Evolutionary conservation across 2,329 filamentous ascomycete genomes (phyloP).

Genomic region (Talaromyces sp.): DNA sequence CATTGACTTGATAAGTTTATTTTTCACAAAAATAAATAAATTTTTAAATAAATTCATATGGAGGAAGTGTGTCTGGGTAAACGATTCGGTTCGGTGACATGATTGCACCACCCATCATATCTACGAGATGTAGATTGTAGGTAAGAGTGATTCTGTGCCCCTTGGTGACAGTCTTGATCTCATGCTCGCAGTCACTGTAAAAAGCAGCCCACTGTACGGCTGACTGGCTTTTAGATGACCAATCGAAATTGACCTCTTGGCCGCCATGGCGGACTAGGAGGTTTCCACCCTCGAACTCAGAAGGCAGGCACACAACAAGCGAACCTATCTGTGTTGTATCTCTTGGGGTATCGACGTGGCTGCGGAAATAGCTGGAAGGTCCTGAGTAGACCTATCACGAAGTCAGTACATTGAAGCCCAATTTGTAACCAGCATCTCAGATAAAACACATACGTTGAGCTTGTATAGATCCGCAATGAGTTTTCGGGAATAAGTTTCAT

Average conservation of each 20-base stretch:
- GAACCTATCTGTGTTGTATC: constrained; percentile 52
- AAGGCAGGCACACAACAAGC: constrained; percentile 54
- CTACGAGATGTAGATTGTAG: constrained; percentile 56
- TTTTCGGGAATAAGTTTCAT: constrained; percentile 28
- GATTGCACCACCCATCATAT: constrained; percentile 31
- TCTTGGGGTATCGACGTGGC: constrained; percentile 56
- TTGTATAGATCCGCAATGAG: constrained; percentile 58
- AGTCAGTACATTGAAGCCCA: background rate
- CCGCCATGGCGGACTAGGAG: constrained; percentile 36
- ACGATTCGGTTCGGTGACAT: background rate
- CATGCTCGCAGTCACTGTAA: constrained; percentile 40
- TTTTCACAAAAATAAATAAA: too few relatives aligned
- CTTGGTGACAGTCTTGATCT: constrained; percentile 46
- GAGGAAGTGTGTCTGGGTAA: constrained; percentile 5
- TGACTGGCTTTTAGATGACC: constrained; percentile 26
- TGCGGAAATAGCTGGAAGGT: constrained; percentile 52
- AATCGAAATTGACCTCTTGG: constrained; percentile 29
- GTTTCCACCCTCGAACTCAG: constrained; percentile 33
- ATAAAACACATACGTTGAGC: constrained; percentile 48
- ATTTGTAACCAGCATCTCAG: background rate
- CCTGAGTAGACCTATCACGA: constrained; percentile 50
- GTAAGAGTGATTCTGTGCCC: constrained; percentile 60
- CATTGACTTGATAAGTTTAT: background rate
- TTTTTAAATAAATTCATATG: background rate
- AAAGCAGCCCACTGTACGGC: constrained; percentile 40